These are phyloP conservation scores for Saccharomycopsis sp. DNA, from an alignment of 805 yeast species.

Conservation along the genomic window DNA sequence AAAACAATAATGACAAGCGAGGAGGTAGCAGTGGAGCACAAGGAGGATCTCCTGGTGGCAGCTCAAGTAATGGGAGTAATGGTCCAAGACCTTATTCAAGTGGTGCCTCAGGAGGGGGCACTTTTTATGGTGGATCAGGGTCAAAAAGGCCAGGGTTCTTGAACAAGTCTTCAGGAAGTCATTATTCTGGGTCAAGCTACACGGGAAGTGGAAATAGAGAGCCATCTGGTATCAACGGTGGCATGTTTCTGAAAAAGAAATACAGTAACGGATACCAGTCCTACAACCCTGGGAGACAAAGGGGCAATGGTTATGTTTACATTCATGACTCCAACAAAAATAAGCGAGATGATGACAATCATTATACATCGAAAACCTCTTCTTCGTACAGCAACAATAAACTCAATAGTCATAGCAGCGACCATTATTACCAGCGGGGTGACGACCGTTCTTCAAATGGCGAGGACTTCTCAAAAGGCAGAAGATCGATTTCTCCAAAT, in stretches of 20 bases:
- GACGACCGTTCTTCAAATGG: too few relatives aligned
- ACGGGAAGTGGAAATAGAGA: constrained; percentile 4
- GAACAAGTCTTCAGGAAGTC: too few relatives aligned
- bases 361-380: neutral
- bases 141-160: constrained; percentile 12
- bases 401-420: constrained; percentile 1
- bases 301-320: constrained; percentile 16
- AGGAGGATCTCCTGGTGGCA: too few relatives aligned
- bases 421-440: too few relatives aligned
- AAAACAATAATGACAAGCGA: neutral
- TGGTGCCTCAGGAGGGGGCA: constrained; percentile 5
- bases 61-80: too few relatives aligned
- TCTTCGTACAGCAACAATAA: neutral
- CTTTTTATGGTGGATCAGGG: constrained; percentile 9
- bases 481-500: too few relatives aligned
- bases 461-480: too few relatives aligned
- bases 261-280: constrained; percentile 3
- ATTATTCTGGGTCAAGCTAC: constrained; percentile 4
- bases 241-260: constrained; percentile 7
- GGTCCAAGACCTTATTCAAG: constrained; percentile 8
- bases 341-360: neutral
- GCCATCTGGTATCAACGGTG: neutral
- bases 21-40: too few relatives aligned
- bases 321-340: constrained; percentile 11
- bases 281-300: constrained; percentile 1